Percentiles rank a stretch among this genome's conserved stretches.
Conservation (phyloP, 768 basidiomycete genomes). For the Lanmaoa pseudosensibilis region DNA sequence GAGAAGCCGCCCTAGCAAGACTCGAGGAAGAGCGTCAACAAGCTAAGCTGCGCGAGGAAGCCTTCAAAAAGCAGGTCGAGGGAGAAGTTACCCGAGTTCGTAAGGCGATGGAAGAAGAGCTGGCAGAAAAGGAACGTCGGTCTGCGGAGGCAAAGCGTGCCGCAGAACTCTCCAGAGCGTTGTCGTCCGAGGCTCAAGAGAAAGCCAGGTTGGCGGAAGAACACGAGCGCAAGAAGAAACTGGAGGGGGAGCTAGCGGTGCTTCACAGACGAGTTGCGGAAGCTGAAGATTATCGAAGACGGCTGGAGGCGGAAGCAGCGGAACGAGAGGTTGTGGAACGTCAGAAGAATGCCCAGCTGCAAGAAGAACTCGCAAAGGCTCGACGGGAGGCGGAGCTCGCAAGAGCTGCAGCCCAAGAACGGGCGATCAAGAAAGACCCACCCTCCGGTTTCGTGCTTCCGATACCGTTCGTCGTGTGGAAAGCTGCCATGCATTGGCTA, state of each 20-base stretch:
- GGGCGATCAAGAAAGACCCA: slow-evolving; percentile 29
- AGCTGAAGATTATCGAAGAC: slow-evolving; percentile 29
- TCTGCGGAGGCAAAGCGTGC: slow-evolving; percentile 28
- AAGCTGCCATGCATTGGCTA: slow-evolving; percentile 34
- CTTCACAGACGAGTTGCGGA: slow-evolving; percentile 28
- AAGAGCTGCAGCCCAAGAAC: slow-evolving; percentile 25
- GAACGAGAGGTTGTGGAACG: slow-evolving; percentile 31
- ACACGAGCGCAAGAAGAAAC: slow-evolving; percentile 29
- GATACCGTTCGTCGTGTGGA: slow-evolving; percentile 37
- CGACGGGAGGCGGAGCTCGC: slow-evolving; percentile 29
- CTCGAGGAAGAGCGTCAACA: slow-evolving; percentile 31
- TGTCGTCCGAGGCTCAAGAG: slow-evolving; percentile 31
- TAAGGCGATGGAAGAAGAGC: slow-evolving; percentile 21
- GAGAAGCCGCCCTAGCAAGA: slow-evolving; percentile 22
- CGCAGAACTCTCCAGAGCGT: slow-evolving; percentile 27
- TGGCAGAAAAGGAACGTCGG: slow-evolving; percentile 24
- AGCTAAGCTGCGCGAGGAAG: slow-evolving; percentile 24
- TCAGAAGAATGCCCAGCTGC: slow-evolving; percentile 28
- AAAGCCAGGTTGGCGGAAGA: slow-evolving; percentile 31
- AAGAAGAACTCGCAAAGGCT: slow-evolving; percentile 33
- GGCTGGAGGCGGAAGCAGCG: slow-evolving; percentile 27
- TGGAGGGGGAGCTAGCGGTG: slow-evolving; percentile 27
- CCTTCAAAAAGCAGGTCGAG: slow-evolving; percentile 26
- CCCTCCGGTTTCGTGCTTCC: slow-evolving; percentile 30
- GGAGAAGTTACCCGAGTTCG: slow-evolving; percentile 30